Percentiles rank a stretch among this genome's conserved stretches.
phyloP scores from a whole-genome alignment of 495 filamentous ascomycete species.

The Massariosphaeria phaeospora region DNA sequence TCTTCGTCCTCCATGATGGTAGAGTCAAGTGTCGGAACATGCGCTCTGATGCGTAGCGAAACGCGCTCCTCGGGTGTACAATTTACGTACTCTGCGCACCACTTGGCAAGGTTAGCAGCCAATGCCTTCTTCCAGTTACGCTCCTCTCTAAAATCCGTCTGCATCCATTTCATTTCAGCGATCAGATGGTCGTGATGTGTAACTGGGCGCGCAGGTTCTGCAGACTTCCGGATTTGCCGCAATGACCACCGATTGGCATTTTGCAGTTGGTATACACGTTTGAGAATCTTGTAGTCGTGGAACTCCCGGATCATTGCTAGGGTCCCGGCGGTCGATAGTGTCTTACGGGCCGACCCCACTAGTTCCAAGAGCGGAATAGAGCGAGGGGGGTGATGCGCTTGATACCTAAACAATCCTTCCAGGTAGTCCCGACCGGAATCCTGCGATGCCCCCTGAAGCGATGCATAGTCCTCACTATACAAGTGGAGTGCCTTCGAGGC shows the following conservation, averaged over 20 bases:
- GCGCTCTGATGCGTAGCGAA: conserved; percentile 60
- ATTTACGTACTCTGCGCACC: conserved; percentile 75
- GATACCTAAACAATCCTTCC: conserved; percentile 68
- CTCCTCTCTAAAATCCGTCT: conserved; percentile 91
- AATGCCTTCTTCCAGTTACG: conserved; percentile 85
- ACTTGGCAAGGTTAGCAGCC: conserved; percentile 68
- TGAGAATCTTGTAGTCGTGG: conserved; percentile 76
- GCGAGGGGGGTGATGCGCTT: conserved; percentile 56
- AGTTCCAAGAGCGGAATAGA: conserved; percentile 62
- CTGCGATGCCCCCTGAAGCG: conserved; percentile 48
- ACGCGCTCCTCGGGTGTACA: conserved; percentile 56
- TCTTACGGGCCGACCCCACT: conserved; percentile 71
- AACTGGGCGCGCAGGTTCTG: conserved; percentile 68
- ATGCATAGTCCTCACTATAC: conserved; percentile 42
- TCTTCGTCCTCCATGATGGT: conserved; percentile 30
- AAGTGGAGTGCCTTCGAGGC: conserved; percentile 15
- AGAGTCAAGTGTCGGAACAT: conserved; percentile 21
- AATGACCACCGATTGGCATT: conserved; percentile 86
- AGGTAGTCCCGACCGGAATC: conserved; percentile 69
- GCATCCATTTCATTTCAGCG: conserved; percentile 93
- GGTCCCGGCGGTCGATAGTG: conserved; percentile 71
- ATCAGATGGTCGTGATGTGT: conserved; percentile 82
- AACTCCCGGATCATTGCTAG: conserved; percentile 71
- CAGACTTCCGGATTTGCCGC: conserved; percentile 71
- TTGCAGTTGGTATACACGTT: conserved; percentile 81